A percentile compares a stretch with the other conserved stretches of the same genome.
Evolutionary conservation across 352 stramenopile genomes (phyloP).

Genomic region (Blastocystis sp.): DNA sequence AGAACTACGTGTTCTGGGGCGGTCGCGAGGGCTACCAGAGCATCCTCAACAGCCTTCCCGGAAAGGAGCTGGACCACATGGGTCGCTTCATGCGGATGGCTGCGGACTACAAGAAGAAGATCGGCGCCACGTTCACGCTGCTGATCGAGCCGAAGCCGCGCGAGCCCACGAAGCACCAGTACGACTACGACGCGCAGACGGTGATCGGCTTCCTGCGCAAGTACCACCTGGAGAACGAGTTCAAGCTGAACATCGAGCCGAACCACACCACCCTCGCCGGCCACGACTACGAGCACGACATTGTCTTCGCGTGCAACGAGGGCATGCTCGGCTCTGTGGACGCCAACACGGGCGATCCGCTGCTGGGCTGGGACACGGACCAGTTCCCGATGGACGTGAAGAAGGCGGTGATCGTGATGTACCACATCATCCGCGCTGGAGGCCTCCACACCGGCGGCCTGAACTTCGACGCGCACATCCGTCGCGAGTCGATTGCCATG

Average conservation of each 20-base stretch:
- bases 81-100: constrained; percentile 80
- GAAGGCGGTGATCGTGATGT: constrained; percentile 79
- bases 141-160: constrained; percentile 81
- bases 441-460: constrained; percentile 78
- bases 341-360: constrained; percentile 79
- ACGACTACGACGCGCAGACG: constrained; percentile 82
- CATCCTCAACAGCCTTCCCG: constrained; percentile 79
- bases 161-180: constrained; percentile 83
- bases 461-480: constrained; percentile 83
- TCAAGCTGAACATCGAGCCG: constrained; percentile 83
- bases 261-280: constrained; percentile 83
- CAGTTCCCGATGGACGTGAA: constrained; percentile 81
- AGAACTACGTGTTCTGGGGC: constrained; percentile 84
- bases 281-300: constrained; percentile 81
- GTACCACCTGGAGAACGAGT: constrained; percentile 79
- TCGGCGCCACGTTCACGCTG: constrained; percentile 78
- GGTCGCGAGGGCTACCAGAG: constrained; percentile 80
- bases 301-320: constrained; percentile 77
- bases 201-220: constrained; percentile 80
- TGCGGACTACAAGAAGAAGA: constrained; percentile 78
- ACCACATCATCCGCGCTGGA: constrained; percentile 78
- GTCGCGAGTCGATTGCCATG: constrained; percentile 79
- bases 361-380: constrained; percentile 80
- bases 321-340: constrained; percentile 81
- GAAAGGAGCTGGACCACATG: constrained; percentile 80